A percentile compares a stretch with the other conserved stretches of the same genome.
Evolutionary conservation across 495 filamentous ascomycete species (phyloP).

Genomic region (Bryoglossum gracile): DNA sequence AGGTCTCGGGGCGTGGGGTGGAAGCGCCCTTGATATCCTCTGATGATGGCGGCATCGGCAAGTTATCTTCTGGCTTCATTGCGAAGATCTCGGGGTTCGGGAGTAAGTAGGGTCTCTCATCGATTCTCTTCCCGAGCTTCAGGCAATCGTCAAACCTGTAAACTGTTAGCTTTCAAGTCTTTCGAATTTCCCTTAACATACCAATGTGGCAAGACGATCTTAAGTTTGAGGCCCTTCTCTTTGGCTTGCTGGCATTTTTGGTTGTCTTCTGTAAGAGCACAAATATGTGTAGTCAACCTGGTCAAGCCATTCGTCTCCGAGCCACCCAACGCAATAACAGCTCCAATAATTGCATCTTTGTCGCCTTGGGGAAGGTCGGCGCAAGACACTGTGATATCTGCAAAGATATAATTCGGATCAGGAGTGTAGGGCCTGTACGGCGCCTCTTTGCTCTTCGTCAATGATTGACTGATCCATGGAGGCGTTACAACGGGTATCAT

Average conservation of each 20-base stretch:
- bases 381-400: conserved; percentile 65
- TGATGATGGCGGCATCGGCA: conserved; percentile 49
- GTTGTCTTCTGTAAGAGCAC: conserved; percentile 69
- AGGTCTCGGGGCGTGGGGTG: conserved; percentile 51
- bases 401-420: conserved; percentile 85
- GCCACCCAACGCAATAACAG: conserved; percentile 83
- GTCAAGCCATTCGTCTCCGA: conserved; percentile 62
- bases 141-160: conserved; percentile 92
- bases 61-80: conserved; percentile 42
- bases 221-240: conserved; percentile 57
- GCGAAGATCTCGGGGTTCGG: conserved; percentile 77
- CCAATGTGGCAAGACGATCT: conserved; percentile 96
- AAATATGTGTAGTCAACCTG: conserved; percentile 76
- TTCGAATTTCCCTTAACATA: conserved; percentile 31
- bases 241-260: conserved; percentile 58
- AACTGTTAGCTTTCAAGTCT: conserved; percentile 22
- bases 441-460: conserved; percentile 60
- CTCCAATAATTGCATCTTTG: conserved; percentile 86
- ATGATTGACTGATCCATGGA: conserved; percentile 65
- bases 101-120: conserved; percentile 78
- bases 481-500: conserved; percentile 82
- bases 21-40: conserved; percentile 67
- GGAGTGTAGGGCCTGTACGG: conserved; percentile 81
- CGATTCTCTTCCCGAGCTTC: conserved; percentile 78
- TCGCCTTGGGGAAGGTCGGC: conserved; percentile 81